A percentile compares a stretch with the other conserved stretches of the same genome.
Conservation (phyloP, 2,329 filamentous ascomycete species). For the Ramularia endophylla region DNA sequence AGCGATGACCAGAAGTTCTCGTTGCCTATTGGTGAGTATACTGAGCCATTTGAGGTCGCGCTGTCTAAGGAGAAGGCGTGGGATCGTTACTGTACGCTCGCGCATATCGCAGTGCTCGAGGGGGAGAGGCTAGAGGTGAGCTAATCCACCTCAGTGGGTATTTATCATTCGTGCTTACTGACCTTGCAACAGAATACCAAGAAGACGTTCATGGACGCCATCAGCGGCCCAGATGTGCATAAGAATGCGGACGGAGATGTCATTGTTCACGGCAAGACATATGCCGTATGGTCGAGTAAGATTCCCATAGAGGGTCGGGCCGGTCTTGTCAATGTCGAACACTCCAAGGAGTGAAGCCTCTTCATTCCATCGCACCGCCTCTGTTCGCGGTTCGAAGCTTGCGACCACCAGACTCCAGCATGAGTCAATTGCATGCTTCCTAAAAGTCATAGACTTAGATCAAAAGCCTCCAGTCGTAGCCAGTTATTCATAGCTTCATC, state of each 20-base stretch:
- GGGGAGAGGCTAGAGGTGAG: slow-evolving; percentile 44
- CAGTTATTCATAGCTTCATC: no score
- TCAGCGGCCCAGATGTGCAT: slow-evolving; percentile 50
- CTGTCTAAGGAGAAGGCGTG: slow-evolving; percentile 56
- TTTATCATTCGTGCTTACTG: not conserved
- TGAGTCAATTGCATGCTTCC: no score
- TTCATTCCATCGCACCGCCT: no score
- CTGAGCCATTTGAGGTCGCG: slow-evolving; percentile 53
- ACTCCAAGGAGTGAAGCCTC: slow-evolving; percentile 11
- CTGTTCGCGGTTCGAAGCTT: no score
- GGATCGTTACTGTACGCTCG: slow-evolving; percentile 60
- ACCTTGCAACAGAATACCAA: slow-evolving; percentile 39
- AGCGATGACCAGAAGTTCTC: slow-evolving; percentile 51
- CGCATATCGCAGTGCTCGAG: slow-evolving; percentile 58
- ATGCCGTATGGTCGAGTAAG: slow-evolving; percentile 56
- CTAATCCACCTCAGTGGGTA: not conserved
- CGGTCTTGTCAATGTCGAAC: slow-evolving; percentile 19
- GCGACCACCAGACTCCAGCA: no score
- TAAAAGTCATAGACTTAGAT: no score
- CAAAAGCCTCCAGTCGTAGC: no score
- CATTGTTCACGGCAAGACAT: slow-evolving; percentile 58
- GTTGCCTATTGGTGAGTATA: slow-evolving; percentile 54
- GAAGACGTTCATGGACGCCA: slow-evolving; percentile 49
- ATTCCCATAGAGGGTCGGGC: slow-evolving; percentile 30
- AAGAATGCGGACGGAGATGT: slow-evolving; percentile 58